Evolutionary conservation across 257 asterid species (phyloP).

Genomic region (Rhazya stricta): DNA sequence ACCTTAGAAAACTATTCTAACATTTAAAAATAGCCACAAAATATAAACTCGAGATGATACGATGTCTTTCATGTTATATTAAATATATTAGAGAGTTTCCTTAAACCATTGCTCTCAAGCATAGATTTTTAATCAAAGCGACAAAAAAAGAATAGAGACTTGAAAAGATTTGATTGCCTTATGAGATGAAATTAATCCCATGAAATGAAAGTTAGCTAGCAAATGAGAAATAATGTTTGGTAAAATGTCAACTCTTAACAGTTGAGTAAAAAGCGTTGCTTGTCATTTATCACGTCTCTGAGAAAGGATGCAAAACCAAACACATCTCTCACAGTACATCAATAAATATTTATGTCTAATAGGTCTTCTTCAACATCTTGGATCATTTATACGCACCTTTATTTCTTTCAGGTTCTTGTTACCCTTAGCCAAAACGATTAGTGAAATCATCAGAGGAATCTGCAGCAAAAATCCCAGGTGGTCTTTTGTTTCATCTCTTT

Average conservation of each 20-base stretch:
- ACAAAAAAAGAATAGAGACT: neutral
- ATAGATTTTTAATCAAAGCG: neutral
- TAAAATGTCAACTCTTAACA: neutral
- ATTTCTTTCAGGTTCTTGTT: neutral
- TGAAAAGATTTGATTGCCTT: neutral
- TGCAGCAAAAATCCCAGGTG: neutral
- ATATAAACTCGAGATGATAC: neutral
- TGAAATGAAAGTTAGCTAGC: neutral
- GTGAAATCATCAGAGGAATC: neutral
- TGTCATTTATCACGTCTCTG: constrained; percentile 4
- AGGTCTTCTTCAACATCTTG: neutral
- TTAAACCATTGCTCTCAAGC: neutral
- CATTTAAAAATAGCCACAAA: neutral
- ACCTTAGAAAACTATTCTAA: too few relatives aligned
- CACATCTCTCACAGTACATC: neutral
- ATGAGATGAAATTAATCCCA: neutral
- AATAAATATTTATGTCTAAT: neutral
- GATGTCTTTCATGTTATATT: too few relatives aligned
- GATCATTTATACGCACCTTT: neutral
- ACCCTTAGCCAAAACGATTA: neutral
- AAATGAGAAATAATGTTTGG: constrained; percentile 1
- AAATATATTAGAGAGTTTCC: neutral
- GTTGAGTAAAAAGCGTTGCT: neutral
- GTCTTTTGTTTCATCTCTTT: neutral
- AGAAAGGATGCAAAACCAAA: neutral